These are phyloP conservation scores for Mycena sp. DNA, from an alignment of 1,284 basidiomycete species.

Conservation along the genomic window DNA sequence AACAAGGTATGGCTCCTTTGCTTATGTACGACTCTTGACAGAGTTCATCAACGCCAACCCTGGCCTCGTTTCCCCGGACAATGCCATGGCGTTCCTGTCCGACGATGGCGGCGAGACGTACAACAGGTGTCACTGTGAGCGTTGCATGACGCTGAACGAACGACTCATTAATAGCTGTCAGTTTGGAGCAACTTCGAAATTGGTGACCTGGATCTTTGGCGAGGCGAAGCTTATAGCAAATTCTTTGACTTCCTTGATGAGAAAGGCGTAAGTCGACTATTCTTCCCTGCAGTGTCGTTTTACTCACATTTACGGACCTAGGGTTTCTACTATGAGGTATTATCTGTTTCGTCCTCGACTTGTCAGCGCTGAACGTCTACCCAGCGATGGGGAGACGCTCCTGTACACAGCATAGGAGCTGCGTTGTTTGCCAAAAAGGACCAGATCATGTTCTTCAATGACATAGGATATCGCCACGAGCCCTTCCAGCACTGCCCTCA, in stretches of 20 bases:
- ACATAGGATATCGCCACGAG: slow-evolving; percentile 72
- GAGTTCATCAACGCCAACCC: slow-evolving; percentile 84
- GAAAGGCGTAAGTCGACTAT: slow-evolving; percentile 54
- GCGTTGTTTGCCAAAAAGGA: slow-evolving; percentile 84
- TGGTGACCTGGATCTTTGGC: slow-evolving; percentile 85
- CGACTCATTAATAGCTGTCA: slow-evolving; percentile 37
- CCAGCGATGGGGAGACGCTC: slow-evolving; percentile 94
- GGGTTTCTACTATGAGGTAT: slow-evolving; percentile 92
- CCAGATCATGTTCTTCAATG: slow-evolving; percentile 85
- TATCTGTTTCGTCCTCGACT: background rate
- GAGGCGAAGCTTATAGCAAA: slow-evolving; percentile 82
- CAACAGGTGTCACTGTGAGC: slow-evolving; percentile 89
- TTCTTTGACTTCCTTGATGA: slow-evolving; percentile 89
- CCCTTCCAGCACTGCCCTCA: slow-evolving; percentile 86
- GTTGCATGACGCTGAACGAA: background rate
- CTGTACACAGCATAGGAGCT: slow-evolving; percentile 87
- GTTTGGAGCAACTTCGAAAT: slow-evolving; percentile 96
- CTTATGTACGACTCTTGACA: slow-evolving; percentile 36
- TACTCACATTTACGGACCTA: background rate
- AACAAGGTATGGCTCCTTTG: background rate
- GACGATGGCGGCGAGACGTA: slow-evolving; percentile 84
- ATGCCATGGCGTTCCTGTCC: slow-evolving; percentile 84
- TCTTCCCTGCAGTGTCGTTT: background rate
- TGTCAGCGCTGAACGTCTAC: slow-evolving; percentile 9
- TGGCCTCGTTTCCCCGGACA: slow-evolving; percentile 72